These are phyloP conservation scores for Ogataea nitratoaversa DNA, from an alignment of 805 yeast genomes.

Conservation along the genomic window DNA sequence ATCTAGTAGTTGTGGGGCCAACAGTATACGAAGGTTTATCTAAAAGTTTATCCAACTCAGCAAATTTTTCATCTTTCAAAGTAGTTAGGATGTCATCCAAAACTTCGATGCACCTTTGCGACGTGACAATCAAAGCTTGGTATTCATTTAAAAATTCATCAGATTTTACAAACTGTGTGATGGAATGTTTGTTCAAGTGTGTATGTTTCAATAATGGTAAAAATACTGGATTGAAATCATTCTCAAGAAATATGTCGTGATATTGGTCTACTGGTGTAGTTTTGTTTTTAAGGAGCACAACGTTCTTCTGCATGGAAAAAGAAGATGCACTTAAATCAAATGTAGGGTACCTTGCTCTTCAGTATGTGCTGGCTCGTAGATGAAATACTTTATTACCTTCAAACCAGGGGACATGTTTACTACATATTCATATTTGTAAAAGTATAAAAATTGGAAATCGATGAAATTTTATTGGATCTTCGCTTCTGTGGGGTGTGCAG, in stretches of 20 bases:
- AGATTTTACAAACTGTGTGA: slow-evolving; percentile 42
- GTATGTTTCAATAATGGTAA: slow-evolving; percentile 72
- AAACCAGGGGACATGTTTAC: too few relatives aligned
- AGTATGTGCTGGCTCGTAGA: too few relatives aligned
- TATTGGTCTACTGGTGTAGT: slow-evolving; percentile 71
- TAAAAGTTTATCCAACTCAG: slow-evolving; percentile 29
- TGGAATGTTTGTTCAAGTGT: slow-evolving; percentile 43
- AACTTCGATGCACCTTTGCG: slow-evolving; percentile 89
- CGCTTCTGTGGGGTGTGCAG: neutral
- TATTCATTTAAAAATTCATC: slow-evolving; percentile 36
- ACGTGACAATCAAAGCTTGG: slow-evolving; percentile 69
- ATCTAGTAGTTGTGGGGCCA: slow-evolving; percentile 80
- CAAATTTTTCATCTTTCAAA: slow-evolving; percentile 16
- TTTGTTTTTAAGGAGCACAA: slow-evolving; percentile 65
- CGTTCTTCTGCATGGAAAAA: slow-evolving; percentile 19
- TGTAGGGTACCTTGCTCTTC: too few relatives aligned
- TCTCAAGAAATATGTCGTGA: slow-evolving; percentile 35
- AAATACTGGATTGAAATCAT: slow-evolving; percentile 46
- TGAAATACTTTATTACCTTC: too few relatives aligned
- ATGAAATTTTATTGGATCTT: neutral
- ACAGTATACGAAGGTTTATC: slow-evolving; percentile 71
- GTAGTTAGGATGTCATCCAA: slow-evolving; percentile 42
- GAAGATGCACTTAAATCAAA: slow-evolving; percentile 5
- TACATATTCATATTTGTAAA: too few relatives aligned
- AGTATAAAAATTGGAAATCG: slow-evolving; percentile 1